Evolutionary conservation across 1,284 basidiomycete species (phyloP).

Genomic region (Pseudozyma sp.): DNA sequence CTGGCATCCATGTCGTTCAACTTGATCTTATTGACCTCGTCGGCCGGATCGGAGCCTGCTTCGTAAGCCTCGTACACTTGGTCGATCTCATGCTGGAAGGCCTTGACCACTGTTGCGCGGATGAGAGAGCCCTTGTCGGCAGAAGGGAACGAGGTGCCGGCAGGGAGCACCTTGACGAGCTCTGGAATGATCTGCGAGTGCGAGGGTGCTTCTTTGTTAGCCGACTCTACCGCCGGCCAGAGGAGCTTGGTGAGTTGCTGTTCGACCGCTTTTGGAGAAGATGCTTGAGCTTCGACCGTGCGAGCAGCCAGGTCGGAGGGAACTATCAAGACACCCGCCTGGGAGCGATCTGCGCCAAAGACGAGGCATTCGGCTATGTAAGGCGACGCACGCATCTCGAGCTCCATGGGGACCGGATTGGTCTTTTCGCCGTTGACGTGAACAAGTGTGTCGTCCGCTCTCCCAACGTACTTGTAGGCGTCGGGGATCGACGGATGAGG

Average conservation of each 20-base stretch:
- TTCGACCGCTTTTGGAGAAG: constrained; percentile 1
- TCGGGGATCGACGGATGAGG: constrained; percentile 71
- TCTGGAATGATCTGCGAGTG: constrained; percentile 35
- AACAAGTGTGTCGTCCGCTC: constrained; percentile 76
- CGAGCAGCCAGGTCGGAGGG: constrained; percentile 71
- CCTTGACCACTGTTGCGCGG: constrained; percentile 5
- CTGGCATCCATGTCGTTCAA: neutral
- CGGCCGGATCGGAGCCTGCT: neutral
- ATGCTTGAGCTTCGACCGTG: constrained; percentile 54
- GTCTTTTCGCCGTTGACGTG: constrained; percentile 52
- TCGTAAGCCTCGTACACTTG: constrained; percentile 29
- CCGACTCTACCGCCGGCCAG: constrained; percentile 12
- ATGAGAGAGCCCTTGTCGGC: constrained; percentile 37
- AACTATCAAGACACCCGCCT: constrained; percentile 74
- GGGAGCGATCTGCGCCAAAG: constrained; percentile 74
- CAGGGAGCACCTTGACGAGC: constrained; percentile 24
- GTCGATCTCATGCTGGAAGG: constrained; percentile 22
- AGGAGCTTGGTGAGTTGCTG: constrained; percentile 7
- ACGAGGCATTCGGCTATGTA: constrained; percentile 73
- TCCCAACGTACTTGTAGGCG: constrained; percentile 74
- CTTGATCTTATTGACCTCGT: neutral
- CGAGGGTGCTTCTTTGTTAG: constrained; percentile 20
- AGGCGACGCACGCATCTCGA: constrained; percentile 22
- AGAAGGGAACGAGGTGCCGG: constrained; percentile 5
- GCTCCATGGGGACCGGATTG: constrained; percentile 48